Conservation (phyloP, 2,329 filamentous ascomycete genomes). For the Diaporthe ampelina region DNA sequence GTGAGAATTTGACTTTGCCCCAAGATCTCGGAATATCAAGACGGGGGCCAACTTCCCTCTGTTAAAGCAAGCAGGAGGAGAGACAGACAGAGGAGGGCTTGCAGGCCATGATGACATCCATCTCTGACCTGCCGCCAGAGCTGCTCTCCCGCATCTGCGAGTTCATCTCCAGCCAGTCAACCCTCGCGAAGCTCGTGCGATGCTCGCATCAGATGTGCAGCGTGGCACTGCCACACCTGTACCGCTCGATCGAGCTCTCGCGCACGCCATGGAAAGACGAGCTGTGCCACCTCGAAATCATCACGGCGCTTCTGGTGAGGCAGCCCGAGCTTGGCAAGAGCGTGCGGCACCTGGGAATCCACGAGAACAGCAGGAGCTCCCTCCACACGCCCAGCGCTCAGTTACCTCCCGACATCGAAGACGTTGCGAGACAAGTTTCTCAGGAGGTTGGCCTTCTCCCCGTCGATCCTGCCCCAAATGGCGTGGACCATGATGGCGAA, state of each 20-base stretch:
- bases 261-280: conserved; percentile 16
- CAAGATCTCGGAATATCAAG: neutral
- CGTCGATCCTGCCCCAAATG: neutral
- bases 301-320: conserved; percentile 22
- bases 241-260: conserved; percentile 30
- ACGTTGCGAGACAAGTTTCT: neutral
- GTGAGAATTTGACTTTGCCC: too few relatives aligned
- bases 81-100: neutral
- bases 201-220: conserved; percentile 31
- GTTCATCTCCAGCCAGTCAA: conserved; percentile 31
- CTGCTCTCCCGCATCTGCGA: conserved; percentile 33
- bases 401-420: conserved; percentile 4
- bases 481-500: neutral
- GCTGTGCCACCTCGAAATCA: conserved; percentile 28
- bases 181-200: conserved; percentile 22
- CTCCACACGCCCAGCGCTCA: neutral
- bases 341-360: conserved; percentile 25
- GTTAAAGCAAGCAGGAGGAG: neutral
- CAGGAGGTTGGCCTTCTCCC: neutral
- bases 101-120: conserved; percentile 8
- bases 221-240: conserved; percentile 21
- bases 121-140: conserved; percentile 30
- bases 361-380: conserved; percentile 14
- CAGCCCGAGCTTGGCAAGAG: conserved; percentile 30
- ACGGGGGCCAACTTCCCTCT: neutral